Evolutionary conservation across 192 early-diverging fungal species (phyloP).

Genomic region (Coemansia aciculifera): DNA sequence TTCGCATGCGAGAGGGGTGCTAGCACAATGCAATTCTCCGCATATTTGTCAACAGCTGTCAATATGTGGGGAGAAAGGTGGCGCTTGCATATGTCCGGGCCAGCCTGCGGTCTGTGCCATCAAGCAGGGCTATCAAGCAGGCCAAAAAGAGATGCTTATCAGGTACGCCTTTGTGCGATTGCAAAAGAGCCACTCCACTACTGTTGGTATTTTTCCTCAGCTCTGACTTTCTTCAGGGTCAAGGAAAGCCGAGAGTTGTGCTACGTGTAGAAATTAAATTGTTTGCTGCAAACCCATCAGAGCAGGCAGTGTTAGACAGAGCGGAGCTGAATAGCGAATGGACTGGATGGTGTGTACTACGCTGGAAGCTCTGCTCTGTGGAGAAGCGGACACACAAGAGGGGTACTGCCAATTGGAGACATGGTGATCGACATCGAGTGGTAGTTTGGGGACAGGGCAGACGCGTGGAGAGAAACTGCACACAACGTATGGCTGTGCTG

Average conservation of each 20-base stretch:
- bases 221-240: neutral
- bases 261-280: neutral
- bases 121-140: neutral
- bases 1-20: too few relatives aligned
- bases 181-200: neutral
- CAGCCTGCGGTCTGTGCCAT: neutral
- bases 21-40: too few relatives aligned
- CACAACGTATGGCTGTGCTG: neutral
- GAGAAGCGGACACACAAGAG: neutral
- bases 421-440: neutral
- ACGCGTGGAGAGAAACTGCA: neutral
- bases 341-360: neutral
- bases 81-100: neutral
- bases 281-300: neutral
- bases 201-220: neutral
- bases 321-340: slow-evolving; percentile 1
- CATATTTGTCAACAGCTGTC: neutral
- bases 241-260: neutral
- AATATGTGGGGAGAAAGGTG: neutral
- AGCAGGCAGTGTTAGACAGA: neutral
- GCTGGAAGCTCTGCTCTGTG: neutral
- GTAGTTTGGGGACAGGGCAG: slow-evolving; percentile 6
- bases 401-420: neutral
- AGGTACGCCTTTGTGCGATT: neutral
- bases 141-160: neutral